Conservation (phyloP, 164 flowering plant genomes). For the Chimonanthus praecox region DNA sequence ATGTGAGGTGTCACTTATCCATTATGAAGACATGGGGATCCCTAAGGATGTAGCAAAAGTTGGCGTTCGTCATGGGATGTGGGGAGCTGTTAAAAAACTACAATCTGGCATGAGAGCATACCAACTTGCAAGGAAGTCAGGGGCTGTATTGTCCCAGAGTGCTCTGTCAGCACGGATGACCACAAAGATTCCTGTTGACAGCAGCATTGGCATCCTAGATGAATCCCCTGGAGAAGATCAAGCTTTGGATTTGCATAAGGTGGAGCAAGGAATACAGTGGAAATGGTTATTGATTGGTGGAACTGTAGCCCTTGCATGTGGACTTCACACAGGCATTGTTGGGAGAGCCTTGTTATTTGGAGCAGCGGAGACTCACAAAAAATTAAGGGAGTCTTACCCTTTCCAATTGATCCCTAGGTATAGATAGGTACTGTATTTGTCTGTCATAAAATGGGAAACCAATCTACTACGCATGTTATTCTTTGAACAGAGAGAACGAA, state of each 20-base stretch:
- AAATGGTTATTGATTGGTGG: conserved; percentile 78
- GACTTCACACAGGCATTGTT: conserved; percentile 56
- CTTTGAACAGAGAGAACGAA: neutral
- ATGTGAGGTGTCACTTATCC: conserved; percentile 82
- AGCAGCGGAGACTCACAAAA: conserved; percentile 60
- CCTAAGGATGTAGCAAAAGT: conserved; percentile 94
- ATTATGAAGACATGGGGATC: conserved; percentile 97
- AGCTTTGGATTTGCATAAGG: conserved; percentile 2
- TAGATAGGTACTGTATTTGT: neutral
- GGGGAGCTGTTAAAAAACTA: conserved; percentile 94
- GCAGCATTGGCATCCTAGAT: conserved; percentile 22
- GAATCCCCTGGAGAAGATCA: conserved; percentile 22
- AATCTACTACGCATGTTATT: neutral
- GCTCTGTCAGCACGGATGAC: conserved; percentile 68
- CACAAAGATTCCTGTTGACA: conserved; percentile 48
- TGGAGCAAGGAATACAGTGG: conserved; percentile 53
- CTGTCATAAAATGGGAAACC: neutral
- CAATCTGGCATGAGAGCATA: conserved; percentile 86
- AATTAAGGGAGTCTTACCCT: conserved; percentile 16
- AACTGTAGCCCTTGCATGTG: conserved; percentile 67
- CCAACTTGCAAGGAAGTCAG: conserved; percentile 63
- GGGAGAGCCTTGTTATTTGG: conserved; percentile 71
- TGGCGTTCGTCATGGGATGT: conserved; percentile 97
- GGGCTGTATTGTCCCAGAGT: conserved; percentile 45
- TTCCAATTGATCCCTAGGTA: neutral